Conservation (phyloP, 352 stramenopile genomes). For the Ophiocytium majus region DNA sequence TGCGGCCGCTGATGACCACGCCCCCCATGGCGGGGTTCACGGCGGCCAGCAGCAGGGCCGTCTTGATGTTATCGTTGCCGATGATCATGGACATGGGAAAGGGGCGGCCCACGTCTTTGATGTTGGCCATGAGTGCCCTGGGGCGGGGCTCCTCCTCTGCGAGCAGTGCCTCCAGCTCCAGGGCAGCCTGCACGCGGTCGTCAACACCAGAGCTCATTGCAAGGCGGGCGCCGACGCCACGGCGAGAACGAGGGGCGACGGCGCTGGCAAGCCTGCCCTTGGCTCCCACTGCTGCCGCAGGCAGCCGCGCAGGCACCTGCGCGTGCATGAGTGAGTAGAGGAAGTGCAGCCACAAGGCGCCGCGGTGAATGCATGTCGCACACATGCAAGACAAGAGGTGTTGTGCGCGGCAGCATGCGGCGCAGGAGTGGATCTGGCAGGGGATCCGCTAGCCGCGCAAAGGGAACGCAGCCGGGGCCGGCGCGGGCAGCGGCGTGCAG, state of each 20-base stretch:
- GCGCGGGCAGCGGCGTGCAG: too few species aligned
- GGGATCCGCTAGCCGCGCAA: not conserved
- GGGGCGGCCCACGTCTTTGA: constrained; percentile 29
- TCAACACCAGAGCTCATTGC: constrained; percentile 15
- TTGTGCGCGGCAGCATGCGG: not conserved
- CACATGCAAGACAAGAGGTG: not conserved
- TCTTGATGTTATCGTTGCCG: constrained; percentile 75
- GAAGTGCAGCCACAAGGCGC: not conserved
- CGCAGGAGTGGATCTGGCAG: not conserved
- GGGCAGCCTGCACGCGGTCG: constrained; percentile 36
- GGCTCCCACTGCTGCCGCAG: not conserved
- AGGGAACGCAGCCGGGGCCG: too few species aligned
- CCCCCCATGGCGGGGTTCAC: constrained; percentile 74
- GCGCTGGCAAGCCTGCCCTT: not conserved
- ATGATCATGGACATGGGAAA: constrained; percentile 73
- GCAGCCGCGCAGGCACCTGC: not conserved
- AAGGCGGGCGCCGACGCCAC: not conserved
- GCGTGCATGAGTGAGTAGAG: not conserved
- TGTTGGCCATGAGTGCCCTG: constrained; percentile 3
- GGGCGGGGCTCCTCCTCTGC: constrained; percentile 6
- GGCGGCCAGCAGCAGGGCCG: constrained; percentile 59
- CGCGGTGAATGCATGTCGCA: not conserved
- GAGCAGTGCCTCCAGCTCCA: constrained; percentile 30
- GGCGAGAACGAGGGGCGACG: too few species aligned
- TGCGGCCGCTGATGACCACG: constrained; percentile 72